Base-by-base conservation (phyloP, 768 basidiomycete genomes). In the Mycena haematopus region DNA sequence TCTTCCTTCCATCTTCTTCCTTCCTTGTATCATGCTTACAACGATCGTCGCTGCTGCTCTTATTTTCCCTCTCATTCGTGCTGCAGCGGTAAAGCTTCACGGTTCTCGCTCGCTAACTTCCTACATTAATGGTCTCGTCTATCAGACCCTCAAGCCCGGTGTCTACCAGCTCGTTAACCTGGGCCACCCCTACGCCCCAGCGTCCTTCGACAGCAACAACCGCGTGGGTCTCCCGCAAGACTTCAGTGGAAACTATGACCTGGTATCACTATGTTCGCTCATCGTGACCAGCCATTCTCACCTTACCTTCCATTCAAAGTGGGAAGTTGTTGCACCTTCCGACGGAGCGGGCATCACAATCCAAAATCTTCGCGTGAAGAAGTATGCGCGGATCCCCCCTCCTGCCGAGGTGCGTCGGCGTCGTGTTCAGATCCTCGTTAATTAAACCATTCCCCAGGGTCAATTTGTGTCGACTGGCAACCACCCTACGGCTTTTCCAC, bases 101-200 rank as follows among this genome's bases (percentile, higher is more conserved):
- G 11, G 35, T 15, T 35, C n/a, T 17, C 2, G 29, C 22, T 14
- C 47, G 25, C 44, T 57, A 4, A 4, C 9, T 27, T 24, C 22
- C 35, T 29, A 3, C 11, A 11, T 3, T 29, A 6, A n/a, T 7
- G 19, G 14, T n/a, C 14, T 3, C 33, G 21, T 22, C 27, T 50
- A 22, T 17, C 47, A 65, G 63, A 65, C 58, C 22, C 47, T 65
- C 44, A 49, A 47, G 31, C 50, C 63, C 11, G 63, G 63, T 24
- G 45, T 53, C 27, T 65, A 65, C 38, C 50, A 60, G 36, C 27
- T 65, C 42, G 63, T 65, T 44, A 65, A 65, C 40, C 55, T 65
- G 9, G 63, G 54, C 19, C 31, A 60, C 15, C 63, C 63, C 11
- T 65, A 65, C 45, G 63, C 58, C 6, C 58, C 63, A 10, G 63